Percentiles rank a stretch among this genome's conserved stretches.
phyloP scores from a whole-genome alignment of 148 eudicot genomes.

The Rhododendron williamsianum region DNA sequence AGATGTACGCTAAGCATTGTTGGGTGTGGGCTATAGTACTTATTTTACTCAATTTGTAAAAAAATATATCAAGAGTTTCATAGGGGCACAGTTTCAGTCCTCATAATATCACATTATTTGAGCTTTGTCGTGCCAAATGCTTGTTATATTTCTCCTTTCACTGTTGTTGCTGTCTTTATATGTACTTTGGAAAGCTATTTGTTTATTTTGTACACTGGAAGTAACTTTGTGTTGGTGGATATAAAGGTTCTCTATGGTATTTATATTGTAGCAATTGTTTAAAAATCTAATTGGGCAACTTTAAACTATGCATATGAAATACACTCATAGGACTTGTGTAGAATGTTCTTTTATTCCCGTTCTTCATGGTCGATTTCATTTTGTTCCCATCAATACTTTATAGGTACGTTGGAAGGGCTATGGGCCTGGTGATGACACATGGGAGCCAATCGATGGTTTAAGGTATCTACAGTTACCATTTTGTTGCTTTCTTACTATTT shows the following conservation, averaged over 20 bases:
- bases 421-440: constrained; percentile 29
- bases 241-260: not conserved
- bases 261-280: not conserved
- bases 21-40: not conserved
- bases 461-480: constrained; percentile 11
- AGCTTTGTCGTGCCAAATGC: not conserved
- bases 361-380: not conserved
- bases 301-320: not conserved
- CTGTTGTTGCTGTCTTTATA: not conserved
- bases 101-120: not conserved
- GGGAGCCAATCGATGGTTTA: constrained; percentile 36
- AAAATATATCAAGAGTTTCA: not conserved
- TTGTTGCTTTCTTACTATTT: not conserved
- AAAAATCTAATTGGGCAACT: not conserved
- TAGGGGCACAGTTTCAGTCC: not conserved
- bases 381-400: not conserved
- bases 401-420: constrained; percentile 41
- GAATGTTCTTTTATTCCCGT: not conserved
- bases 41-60: not conserved
- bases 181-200: not conserved
- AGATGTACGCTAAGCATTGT: not conserved
- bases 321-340: not conserved
- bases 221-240: not conserved
- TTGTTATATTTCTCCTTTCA: not conserved
- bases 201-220: not conserved